Conservation (phyloP, 371 early-diverging fungal species). For the Actinomortierella wolfii region DNA sequence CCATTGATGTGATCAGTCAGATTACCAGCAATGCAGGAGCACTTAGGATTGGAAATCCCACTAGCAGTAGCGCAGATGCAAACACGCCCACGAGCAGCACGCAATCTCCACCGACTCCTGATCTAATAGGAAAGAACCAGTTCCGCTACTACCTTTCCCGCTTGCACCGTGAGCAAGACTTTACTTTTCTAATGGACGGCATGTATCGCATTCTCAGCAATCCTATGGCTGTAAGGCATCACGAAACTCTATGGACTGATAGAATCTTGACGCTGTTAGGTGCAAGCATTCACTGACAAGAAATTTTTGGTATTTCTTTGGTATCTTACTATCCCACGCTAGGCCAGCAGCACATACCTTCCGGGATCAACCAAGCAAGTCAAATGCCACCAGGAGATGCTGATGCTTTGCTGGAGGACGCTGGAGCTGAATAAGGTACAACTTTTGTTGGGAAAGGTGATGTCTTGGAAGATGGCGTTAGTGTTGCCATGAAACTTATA, state of each 20-base stretch:
- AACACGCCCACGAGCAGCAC: background rate
- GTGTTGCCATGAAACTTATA: background rate
- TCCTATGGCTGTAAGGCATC: conserved; percentile 66
- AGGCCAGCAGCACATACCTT: conserved; percentile 76
- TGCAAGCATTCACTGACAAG: background rate
- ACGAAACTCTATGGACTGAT: background rate
- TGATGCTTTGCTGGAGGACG: conserved; percentile 86
- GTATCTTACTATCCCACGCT: background rate
- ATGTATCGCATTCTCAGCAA: conserved; percentile 79
- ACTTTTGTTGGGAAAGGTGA: background rate
- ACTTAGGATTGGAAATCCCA: conserved; percentile 1
- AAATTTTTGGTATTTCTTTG: background rate
- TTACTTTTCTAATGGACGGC: conserved; percentile 73
- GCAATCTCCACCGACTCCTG: conserved; percentile 30
- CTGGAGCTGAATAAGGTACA: conserved; percentile 77
- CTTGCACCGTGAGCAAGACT: conserved; percentile 79
- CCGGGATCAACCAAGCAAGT: conserved; percentile 81
- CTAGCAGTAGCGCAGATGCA: background rate
- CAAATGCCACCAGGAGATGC: conserved; percentile 69
- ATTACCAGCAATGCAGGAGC: conserved; percentile 4
- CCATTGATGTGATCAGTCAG: conserved; percentile 19
- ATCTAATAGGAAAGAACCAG: conserved; percentile 54
- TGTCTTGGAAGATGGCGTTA: background rate
- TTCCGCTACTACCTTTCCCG: conserved; percentile 77
- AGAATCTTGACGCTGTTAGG: background rate